Base-by-base conservation (phyloP, 495 filamentous ascomycete genomes). In the Opeltia flavorubescens region DNA sequence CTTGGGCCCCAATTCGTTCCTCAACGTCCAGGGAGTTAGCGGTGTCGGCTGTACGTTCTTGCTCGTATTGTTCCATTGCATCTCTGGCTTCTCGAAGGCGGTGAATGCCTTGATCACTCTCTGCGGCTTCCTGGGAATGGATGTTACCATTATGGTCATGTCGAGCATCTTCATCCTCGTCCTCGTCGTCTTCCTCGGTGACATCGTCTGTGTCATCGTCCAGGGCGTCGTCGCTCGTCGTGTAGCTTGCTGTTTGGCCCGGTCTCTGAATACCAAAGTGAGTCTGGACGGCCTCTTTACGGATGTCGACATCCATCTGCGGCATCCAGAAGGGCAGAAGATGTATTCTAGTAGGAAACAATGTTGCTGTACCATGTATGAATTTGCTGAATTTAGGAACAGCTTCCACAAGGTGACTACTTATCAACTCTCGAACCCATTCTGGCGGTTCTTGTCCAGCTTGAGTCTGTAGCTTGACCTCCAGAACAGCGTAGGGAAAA, bases 311-410 rank as follows among this genome's bases (percentile, higher is more conserved):
- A 52, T 88, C 84, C 93, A 99, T 99, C 64, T 99, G 91, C 0
- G 91, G 91, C 67, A 87, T 81, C 91, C 91, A 99, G 72, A 83
- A 99, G 3, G 91, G 91, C 3, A 96, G 75, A 1, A 99, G 76
- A 25, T 95, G 68, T 60, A 96, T 96, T 38, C 83, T 79, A 25
- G 80, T 72, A 0, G 88, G 89, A 62, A 95, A 91, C 17, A 96
- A 62, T 0, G 76, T 85, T 7, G 89, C 86, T 0, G 79, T 83
- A 42, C 91, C 91, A 62, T 99, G 91, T 50, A 99, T 99, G 63
- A 96, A 99, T 66, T 99, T 99, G 55, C 87, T 94, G 69, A 95
- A 99, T 59, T 99, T 99, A 43, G 91, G 91, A 1, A 96, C 89
- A 1, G 93, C 91, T 62, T 99, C 91, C 12, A 99, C 91, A 21